Conservation (phyloP, 1,139 yeast genomes). For the Suzukiozyma palmioleophila region DNA sequence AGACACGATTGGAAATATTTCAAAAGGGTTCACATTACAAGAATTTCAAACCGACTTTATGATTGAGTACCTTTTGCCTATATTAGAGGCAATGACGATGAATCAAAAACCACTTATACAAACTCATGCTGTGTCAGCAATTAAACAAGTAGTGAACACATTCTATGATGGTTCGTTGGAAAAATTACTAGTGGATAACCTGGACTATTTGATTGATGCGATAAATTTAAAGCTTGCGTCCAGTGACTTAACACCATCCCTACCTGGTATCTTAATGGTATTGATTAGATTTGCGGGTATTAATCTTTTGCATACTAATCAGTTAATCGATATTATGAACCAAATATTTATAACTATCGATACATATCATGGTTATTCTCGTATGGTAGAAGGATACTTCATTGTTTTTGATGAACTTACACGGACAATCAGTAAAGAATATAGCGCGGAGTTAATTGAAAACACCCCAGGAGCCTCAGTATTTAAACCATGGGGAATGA, state of each 20-base stretch:
- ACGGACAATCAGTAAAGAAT: slow-evolving; percentile 44
- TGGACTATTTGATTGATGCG: slow-evolving; percentile 78
- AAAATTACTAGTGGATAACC: slow-evolving; percentile 56
- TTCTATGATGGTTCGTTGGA: slow-evolving; percentile 58
- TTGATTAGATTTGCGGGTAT: slow-evolving; percentile 68
- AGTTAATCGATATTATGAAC: slow-evolving; percentile 65
- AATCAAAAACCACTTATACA: slow-evolving; percentile 26
- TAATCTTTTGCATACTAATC: slow-evolving; percentile 48
- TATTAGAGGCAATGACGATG: slow-evolving; percentile 33
- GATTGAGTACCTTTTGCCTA: slow-evolving; percentile 28
- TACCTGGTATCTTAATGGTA: slow-evolving; percentile 66
- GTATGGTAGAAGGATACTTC: slow-evolving; percentile 71
- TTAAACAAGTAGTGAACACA: slow-evolving; percentile 39
- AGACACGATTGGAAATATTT: slow-evolving; percentile 25
- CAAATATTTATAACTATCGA: slow-evolving; percentile 77
- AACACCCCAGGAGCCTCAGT: slow-evolving; percentile 15
- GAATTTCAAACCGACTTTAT: slow-evolving; percentile 30
- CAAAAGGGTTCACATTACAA: slow-evolving; percentile 18
- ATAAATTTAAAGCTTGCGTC: slow-evolving; percentile 66
- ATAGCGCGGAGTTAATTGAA: slow-evolving; percentile 15
- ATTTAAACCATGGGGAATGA: slow-evolving; percentile 56
- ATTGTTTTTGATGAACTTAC: slow-evolving; percentile 64
- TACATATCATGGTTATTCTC: slow-evolving; percentile 75
- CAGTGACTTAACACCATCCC: slow-evolving; percentile 61
- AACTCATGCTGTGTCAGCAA: slow-evolving; percentile 24